Conservation (phyloP, 2,329 filamentous ascomycete species). For the Cladosporium colombiae region DNA sequence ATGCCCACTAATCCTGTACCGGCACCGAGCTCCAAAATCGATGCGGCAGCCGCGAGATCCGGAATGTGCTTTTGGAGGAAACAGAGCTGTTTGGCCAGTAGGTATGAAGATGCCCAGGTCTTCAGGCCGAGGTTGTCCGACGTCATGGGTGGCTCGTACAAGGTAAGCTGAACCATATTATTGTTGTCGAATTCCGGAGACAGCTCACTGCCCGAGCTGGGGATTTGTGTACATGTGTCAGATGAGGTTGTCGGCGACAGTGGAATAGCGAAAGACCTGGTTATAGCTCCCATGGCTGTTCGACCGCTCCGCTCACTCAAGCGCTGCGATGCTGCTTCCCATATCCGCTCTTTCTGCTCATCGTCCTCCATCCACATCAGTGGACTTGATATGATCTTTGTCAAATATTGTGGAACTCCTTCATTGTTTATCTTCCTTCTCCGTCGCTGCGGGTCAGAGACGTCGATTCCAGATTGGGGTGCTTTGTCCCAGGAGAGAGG, state of each 20-base stretch:
- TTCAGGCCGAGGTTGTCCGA: slow-evolving; percentile 89
- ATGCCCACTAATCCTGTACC: slow-evolving; percentile 91
- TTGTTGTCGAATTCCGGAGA: not conserved
- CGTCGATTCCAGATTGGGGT: slow-evolving; percentile 26
- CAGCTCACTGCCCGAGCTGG: not conserved
- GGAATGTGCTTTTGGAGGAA: slow-evolving; percentile 33
- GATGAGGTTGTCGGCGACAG: slow-evolving; percentile 8
- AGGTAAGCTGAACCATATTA: slow-evolving; percentile 52
- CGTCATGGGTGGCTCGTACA: slow-evolving; percentile 85
- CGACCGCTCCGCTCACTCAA: slow-evolving; percentile 86
- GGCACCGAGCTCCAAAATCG: slow-evolving; percentile 76
- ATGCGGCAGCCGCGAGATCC: slow-evolving; percentile 19
- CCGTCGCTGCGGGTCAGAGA: slow-evolving; percentile 25
- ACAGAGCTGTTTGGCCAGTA: slow-evolving; percentile 72
- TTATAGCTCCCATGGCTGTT: slow-evolving; percentile 64
- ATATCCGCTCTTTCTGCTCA: slow-evolving; percentile 66
- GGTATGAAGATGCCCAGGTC: slow-evolving; percentile 90
- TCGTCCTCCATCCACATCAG: slow-evolving; percentile 70
- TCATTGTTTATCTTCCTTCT: slow-evolving; percentile 49
- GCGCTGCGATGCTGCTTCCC: slow-evolving; percentile 76
- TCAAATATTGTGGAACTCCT: slow-evolving; percentile 65
- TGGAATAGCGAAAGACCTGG: slow-evolving; percentile 59
- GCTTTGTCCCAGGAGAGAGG: slow-evolving; percentile 67
- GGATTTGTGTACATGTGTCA: not conserved
- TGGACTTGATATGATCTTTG: slow-evolving; percentile 65